Evolutionary conservation across 768 basidiomycete genomes (phyloP), one percentile per base, ranked within the genome.

Genomic region (Phaeotremella fagi): DNA sequence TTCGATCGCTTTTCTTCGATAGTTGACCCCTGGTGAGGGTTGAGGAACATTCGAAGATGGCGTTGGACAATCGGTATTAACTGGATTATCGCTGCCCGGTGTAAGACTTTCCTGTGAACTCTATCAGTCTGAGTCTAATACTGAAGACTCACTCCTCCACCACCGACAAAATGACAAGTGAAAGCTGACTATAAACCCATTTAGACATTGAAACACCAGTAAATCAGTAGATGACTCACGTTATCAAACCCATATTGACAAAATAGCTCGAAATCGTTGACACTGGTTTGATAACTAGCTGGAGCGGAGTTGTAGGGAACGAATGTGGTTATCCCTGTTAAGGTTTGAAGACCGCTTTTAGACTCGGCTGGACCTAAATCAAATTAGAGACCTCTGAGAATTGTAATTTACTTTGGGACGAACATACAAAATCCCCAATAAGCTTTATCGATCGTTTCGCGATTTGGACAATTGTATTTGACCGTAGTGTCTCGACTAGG

Each of bases 381-480:
- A n/a, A n/a, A n/a, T n/a, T n/a, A n/a, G n/a, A n/a, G n/a, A n/a
- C n/a, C n/a, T n/a, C n/a, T n/a, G n/a, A n/a, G 31, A 33, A 33
- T 33, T 33, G 31, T 16, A 7, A n/a, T n/a, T n/a, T n/a, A n/a
- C n/a, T n/a, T n/a, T n/a, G n/a, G n/a, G n/a, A n/a, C 45, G 26
- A 28, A n/a, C 48, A 18, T 33, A 50, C 48, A 50, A 25, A 37
- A 50, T 11, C 33, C 48, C 18, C 23, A 36, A 35, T 50, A 50
- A 41, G 48, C 48, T 12, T 12, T 50, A 14, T 50, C 48, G 9
- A 50, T 50, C 14, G 36, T 41, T 35, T 50, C 29, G 23, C 48
- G 48, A 23, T 15, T 3, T 3, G 48, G 48, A 37, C 48, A 50
- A 28, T 50, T 50, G 48, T 50, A 50, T n/a, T n/a, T 16, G n/a